A percentile compares a stretch with the other conserved stretches of the same genome.
phyloP scores from a whole-genome alignment of 192 early-diverging fungal species.

The Entomortierella beljakovae region DNA sequence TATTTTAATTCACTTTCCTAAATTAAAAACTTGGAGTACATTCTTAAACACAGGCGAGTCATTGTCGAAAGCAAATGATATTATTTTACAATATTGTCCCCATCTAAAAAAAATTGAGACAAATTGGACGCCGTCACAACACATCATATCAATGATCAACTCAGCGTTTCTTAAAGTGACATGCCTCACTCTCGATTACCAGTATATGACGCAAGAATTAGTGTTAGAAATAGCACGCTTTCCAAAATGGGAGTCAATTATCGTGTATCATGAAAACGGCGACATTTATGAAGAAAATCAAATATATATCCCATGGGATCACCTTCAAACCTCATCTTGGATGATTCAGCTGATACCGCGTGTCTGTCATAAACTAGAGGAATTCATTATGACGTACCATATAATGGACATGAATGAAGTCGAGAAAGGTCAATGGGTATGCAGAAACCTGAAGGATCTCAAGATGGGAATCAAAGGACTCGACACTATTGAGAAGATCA shows the following conservation, averaged over 20 bases:
- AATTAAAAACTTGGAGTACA: too few relatives aligned
- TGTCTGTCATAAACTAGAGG: background rate
- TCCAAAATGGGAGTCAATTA: background rate
- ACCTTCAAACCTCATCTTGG: slow-evolving; percentile 3
- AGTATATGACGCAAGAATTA: too few relatives aligned
- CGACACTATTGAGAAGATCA: background rate
- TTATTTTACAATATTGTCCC: too few relatives aligned
- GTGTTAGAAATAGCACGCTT: background rate
- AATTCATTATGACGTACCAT: background rate
- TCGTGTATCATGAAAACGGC: too few relatives aligned
- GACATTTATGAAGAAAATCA: too few relatives aligned
- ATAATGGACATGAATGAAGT: slow-evolving; percentile 16
- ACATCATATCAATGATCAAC: too few relatives aligned
- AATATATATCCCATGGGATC: background rate
- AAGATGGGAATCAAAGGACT: slow-evolving; percentile 6
- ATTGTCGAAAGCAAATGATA: too few relatives aligned
- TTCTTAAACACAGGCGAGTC: too few relatives aligned
- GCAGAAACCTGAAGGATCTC: slow-evolving; percentile 2
- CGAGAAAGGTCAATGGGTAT: background rate
- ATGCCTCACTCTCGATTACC: too few relatives aligned
- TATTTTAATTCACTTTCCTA: background rate
- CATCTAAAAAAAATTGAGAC: too few relatives aligned
- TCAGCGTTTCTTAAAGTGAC: too few relatives aligned
- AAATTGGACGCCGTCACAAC: too few relatives aligned
- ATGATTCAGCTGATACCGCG: slow-evolving; percentile 4